These are phyloP conservation scores for Rubus idaeus DNA, from an alignment of 306 rosid genomes.

Conservation along the genomic window DNA sequence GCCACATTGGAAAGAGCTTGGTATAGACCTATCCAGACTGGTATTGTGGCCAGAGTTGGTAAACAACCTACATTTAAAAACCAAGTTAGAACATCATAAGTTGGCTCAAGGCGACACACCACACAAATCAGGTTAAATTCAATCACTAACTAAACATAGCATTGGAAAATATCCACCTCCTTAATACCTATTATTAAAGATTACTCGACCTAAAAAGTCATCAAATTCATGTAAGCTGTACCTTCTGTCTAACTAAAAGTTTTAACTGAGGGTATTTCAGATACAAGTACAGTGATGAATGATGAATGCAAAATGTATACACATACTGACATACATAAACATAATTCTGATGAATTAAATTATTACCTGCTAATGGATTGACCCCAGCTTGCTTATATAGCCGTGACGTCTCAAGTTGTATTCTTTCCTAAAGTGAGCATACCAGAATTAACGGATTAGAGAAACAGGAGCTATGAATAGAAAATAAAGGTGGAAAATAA, in stretches of 20 bases:
- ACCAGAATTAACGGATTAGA: conserved; percentile 36
- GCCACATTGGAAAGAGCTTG: conserved; percentile 99
- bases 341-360: background rate
- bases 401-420: conserved; percentile 98
- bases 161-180: background rate
- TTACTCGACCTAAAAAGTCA: background rate
- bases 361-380: conserved; percentile 90
- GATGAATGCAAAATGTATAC: background rate
- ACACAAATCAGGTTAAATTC: background rate
- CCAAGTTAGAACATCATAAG: background rate
- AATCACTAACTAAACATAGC: background rate
- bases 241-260: background rate
- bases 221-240: background rate
- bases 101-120: background rate
- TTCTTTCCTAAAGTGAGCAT: conserved; percentile 83
- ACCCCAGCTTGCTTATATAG: conserved; percentile 93
- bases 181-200: background rate
- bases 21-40: conserved; percentile 97
- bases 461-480: conserved; percentile 18
- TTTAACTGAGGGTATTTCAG: background rate
- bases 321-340: background rate
- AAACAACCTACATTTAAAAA: conserved; percentile 63
- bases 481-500: conserved; percentile 7
- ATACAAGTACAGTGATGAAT: background rate
- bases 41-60: conserved; percentile 97